These are phyloP conservation scores for Globisporangium orthogonon DNA, from an alignment of 352 stramenopile genomes.

Conservation along the genomic window DNA sequence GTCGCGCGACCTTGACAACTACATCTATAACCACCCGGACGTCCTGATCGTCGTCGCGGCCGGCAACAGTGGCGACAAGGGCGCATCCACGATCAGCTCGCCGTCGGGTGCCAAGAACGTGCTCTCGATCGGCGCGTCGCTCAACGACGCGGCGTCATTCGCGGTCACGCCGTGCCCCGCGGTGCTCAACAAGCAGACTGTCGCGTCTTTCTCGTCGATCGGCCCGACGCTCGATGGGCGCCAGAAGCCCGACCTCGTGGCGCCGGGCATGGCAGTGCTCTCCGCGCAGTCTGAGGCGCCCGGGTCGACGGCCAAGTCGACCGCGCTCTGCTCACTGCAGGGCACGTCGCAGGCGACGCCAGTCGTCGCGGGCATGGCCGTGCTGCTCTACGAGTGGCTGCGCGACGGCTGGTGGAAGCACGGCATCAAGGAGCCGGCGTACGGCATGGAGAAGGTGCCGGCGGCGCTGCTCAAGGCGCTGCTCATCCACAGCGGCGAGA, in stretches of 20 bases:
- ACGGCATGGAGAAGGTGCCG: constrained; percentile 49
- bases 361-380: constrained; percentile 61
- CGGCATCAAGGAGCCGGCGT: constrained; percentile 43
- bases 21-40: constrained; percentile 83
- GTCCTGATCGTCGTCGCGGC: constrained; percentile 84
- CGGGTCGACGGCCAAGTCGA: constrained; percentile 47
- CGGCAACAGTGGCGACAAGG: constrained; percentile 84
- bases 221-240: constrained; percentile 79
- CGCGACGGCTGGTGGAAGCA: constrained; percentile 76
- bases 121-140: constrained; percentile 73
- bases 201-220: constrained; percentile 80
- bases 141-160: constrained; percentile 58
- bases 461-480: constrained; percentile 71
- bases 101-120: constrained; percentile 83
- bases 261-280: constrained; percentile 73
- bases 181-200: constrained; percentile 64
- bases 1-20: constrained; percentile 72
- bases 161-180: constrained; percentile 30
- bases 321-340: constrained; percentile 60
- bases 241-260: constrained; percentile 86
- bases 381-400: constrained; percentile 76
- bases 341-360: constrained; percentile 76
- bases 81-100: constrained; percentile 69
- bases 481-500: constrained; percentile 71
- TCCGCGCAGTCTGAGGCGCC: constrained; percentile 63